Conservation (phyloP, 2,329 filamentous ascomycete species). For the Mycogone perniciosa region DNA sequence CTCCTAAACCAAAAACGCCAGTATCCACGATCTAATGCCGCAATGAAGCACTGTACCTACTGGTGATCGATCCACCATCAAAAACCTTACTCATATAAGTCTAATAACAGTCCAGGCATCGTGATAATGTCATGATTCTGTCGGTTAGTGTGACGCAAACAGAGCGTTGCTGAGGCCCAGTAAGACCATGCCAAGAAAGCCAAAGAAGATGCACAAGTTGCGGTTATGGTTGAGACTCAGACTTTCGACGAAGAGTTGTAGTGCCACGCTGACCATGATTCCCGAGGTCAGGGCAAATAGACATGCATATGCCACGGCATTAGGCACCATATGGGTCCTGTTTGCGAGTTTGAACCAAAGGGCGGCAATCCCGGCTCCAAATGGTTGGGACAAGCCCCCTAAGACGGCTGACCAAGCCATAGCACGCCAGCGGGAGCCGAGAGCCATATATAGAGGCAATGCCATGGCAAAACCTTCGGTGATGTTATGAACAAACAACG, state of each 20-base stretch:
- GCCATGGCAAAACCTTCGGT: conserved; percentile 95
- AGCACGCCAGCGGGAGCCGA: conserved; percentile 71
- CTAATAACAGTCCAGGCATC: too few relatives aligned
- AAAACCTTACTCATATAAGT: too few relatives aligned
- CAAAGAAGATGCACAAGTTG: conserved; percentile 71
- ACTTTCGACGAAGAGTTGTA: conserved; percentile 84
- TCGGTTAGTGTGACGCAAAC: conserved; percentile 49
- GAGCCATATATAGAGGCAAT: conserved; percentile 84
- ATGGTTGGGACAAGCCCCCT: conserved; percentile 79
- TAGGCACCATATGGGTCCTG: conserved; percentile 42
- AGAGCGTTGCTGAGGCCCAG: conserved; percentile 80
- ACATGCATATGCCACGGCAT: conserved; percentile 60
- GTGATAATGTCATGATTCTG: not conserved
- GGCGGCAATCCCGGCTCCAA: conserved; percentile 78
- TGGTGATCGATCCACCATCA: too few relatives aligned
- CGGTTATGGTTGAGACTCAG: conserved; percentile 75
- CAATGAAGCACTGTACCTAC: too few relatives aligned
- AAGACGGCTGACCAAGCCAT: conserved; percentile 80
- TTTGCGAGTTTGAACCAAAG: conserved; percentile 74
- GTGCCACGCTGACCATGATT: conserved; percentile 89
- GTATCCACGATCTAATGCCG: conserved; percentile 6
- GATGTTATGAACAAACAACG: conserved; percentile 96
- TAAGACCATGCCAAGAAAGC: conserved; percentile 80
- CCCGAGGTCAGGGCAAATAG: conserved; percentile 88
- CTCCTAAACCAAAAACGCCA: conserved; percentile 11